phyloP scores from a whole-genome alignment of 768 basidiomycete genomes.

The Pholiota conissans region DNA sequence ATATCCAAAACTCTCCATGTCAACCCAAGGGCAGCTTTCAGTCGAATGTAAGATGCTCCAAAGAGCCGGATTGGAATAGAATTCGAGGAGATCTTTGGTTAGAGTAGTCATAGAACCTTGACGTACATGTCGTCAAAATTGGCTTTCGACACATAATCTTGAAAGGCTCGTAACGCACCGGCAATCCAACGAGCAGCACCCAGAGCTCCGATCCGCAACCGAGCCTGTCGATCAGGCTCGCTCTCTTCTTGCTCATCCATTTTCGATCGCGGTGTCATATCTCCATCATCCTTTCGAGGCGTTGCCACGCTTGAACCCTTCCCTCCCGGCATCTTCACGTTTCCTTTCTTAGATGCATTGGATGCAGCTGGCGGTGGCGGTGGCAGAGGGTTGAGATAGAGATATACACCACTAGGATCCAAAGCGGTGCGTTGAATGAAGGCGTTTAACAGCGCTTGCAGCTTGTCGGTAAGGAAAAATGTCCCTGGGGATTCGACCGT shows the following conservation, averaged over 20 bases:
- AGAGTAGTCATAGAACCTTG: slow-evolving; percentile 20
- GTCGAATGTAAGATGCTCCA: slow-evolving; percentile 61
- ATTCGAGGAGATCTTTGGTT: slow-evolving; percentile 32
- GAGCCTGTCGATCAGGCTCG: slow-evolving; percentile 66
- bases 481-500: slow-evolving; percentile 8
- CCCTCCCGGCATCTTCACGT: slow-evolving; percentile 29
- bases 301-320: slow-evolving; percentile 19
- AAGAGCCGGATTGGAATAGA: slow-evolving; percentile 49
- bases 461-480: slow-evolving; percentile 32
- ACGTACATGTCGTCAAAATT: not conserved
- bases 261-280: slow-evolving; percentile 37
- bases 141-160: not conserved
- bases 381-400: slow-evolving; percentile 64
- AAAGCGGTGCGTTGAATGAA: slow-evolving; percentile 59
- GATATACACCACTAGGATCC: slow-evolving; percentile 60
- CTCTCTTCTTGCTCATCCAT: slow-evolving; percentile 66
- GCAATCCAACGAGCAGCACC: slow-evolving; percentile 65
- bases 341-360: slow-evolving; percentile 15
- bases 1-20: slow-evolving; percentile 52
- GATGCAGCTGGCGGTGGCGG: slow-evolving; percentile 31
- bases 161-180: slow-evolving; percentile 40
- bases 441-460: slow-evolving; percentile 37
- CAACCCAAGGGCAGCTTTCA: slow-evolving; percentile 40
- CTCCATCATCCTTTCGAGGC: slow-evolving; percentile 32
- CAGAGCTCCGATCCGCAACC: slow-evolving; percentile 68